Evolutionary conservation across 2,329 filamentous ascomycete species (phyloP).

Genomic region (Pestalotiopsis sp.): DNA sequence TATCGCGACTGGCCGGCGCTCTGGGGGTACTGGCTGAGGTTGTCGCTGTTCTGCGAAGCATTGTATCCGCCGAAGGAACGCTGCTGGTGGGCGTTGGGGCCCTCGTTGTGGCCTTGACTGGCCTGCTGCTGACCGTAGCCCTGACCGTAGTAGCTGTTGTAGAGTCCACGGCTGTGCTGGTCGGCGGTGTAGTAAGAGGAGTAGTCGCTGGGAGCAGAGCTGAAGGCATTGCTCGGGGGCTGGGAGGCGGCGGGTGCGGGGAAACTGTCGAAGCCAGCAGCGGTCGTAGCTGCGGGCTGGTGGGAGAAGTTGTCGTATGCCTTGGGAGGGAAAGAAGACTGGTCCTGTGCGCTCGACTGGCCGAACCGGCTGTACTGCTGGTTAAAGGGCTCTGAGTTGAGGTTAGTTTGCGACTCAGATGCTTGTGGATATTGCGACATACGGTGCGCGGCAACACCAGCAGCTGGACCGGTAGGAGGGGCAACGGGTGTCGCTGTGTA

Average conservation of each 20-base stretch:
- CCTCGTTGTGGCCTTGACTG: slow-evolving; percentile 73
- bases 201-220: slow-evolving; percentile 77
- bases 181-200: slow-evolving; percentile 85
- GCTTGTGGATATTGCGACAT: slow-evolving; percentile 31
- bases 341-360: slow-evolving; percentile 63
- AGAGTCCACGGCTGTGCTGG: slow-evolving; percentile 70
- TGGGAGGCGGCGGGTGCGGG: slow-evolving; percentile 61
- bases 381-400: slow-evolving; percentile 56
- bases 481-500: slow-evolving; percentile 30
- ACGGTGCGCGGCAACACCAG: slow-evolving; percentile 27
- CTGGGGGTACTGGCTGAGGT: slow-evolving; percentile 72
- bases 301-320: slow-evolving; percentile 86
- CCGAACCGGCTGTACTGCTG: slow-evolving; percentile 74
- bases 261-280: slow-evolving; percentile 59
- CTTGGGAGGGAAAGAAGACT: slow-evolving; percentile 70
- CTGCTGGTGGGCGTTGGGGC: slow-evolving; percentile 65
- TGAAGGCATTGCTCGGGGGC: slow-evolving; percentile 64
- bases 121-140: slow-evolving; percentile 52
- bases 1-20: slow-evolving; percentile 71
- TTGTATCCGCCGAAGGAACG: slow-evolving; percentile 79
- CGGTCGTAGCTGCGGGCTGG: slow-evolving; percentile 52
- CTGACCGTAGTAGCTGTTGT: slow-evolving; percentile 76
- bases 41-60: slow-evolving; percentile 61
- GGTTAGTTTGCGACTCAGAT: slow-evolving; percentile 30
- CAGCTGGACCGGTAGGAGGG: slow-evolving; percentile 29